Evolutionary conservation across 2,329 filamentous ascomycete genomes (phyloP), one percentile per base, ranked within the genome.

Genomic region (Escovopsis sp.): DNA sequence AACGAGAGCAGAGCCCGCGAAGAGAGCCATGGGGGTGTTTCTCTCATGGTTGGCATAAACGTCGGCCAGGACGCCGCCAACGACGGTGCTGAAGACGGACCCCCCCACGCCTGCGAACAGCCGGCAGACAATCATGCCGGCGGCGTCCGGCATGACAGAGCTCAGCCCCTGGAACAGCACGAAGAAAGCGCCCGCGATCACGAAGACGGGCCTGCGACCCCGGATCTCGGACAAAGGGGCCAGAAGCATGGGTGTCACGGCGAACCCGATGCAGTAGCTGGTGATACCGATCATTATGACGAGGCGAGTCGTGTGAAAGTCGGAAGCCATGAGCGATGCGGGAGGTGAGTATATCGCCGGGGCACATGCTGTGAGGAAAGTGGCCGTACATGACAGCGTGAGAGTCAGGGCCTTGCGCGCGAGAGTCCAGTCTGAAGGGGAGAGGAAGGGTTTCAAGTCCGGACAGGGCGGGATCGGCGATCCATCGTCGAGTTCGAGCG

Each of bases 151-250:
- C 6, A 85, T 83, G 0, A 85, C 66, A 4, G 82, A 85, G 55
- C 83, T 88, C 6, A 80, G 76, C 26, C 84, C 69, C 55, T 87
- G 80, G 54, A 78, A 83, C 12, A 70, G 55, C 45, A 85, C 74
- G 53, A 82, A 91, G 2, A 93, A 55, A 12, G 82, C 55, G 0
- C 86, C 86, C 8, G 83, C 80, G 1, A 69, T 67, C 23, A 88
- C 69, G 53, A 94, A 91, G 32, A 94, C 83, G 0, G 87, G 85
- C 43, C 85, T 78, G 3, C 88, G 76, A 4, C 88, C 88, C 60
- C 91, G 86, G 56, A 93, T 81, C 61, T 95, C 88, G 1, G 81
- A 86, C 49, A 94, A 81, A 0, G 88, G 88, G 0, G 88, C 88
- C 0, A 94, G 71, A 1, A 85, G 69, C 87, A 95, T 94, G 0